Conservation (phyloP, 2,329 filamentous ascomycete genomes). For the Penicillium sp. region DNA sequence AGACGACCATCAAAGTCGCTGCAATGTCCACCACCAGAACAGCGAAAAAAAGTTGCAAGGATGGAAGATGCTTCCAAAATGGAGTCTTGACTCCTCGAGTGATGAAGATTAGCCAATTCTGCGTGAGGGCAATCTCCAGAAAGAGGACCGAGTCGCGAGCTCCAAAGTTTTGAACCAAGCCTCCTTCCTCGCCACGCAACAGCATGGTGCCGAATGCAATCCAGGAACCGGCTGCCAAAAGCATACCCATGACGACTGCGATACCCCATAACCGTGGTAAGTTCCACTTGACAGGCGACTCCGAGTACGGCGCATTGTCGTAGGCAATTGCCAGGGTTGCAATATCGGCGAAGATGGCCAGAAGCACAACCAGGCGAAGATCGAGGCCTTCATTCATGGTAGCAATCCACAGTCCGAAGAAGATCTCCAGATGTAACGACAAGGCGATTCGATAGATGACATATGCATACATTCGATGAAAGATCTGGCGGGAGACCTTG, state of each 20-base stretch:
- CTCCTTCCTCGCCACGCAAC: constrained; percentile 64
- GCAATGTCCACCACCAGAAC: constrained; percentile 79
- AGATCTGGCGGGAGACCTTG: constrained; percentile 91
- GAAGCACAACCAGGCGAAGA: constrained; percentile 86
- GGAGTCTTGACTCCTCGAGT: constrained; percentile 88
- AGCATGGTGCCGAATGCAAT: constrained; percentile 85
- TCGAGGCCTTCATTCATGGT: constrained; percentile 82
- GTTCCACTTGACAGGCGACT: constrained; percentile 91
- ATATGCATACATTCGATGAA: constrained; percentile 96
- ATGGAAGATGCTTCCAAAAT: constrained; percentile 86
- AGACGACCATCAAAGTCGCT: constrained; percentile 81
- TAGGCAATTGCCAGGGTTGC: constrained; percentile 90
- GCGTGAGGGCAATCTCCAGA: constrained; percentile 83
- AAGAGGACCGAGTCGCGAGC: constrained; percentile 78
- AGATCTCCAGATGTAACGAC: constrained; percentile 87
- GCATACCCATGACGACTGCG: constrained; percentile 76
- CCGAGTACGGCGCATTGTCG: constrained; percentile 85
- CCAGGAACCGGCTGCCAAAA: constrained; percentile 82
- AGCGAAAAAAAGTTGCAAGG: constrained; percentile 76
- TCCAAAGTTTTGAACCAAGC: constrained; percentile 89
- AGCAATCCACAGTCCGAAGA: constrained; percentile 87
- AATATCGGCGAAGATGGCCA: constrained; percentile 91
- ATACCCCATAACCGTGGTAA: constrained; percentile 91
- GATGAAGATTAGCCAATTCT: constrained; percentile 97
- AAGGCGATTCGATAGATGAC: constrained; percentile 93